Evolutionary conservation across 2,329 filamentous ascomycete genomes (phyloP).

Genomic region (Xylaria sp.): DNA sequence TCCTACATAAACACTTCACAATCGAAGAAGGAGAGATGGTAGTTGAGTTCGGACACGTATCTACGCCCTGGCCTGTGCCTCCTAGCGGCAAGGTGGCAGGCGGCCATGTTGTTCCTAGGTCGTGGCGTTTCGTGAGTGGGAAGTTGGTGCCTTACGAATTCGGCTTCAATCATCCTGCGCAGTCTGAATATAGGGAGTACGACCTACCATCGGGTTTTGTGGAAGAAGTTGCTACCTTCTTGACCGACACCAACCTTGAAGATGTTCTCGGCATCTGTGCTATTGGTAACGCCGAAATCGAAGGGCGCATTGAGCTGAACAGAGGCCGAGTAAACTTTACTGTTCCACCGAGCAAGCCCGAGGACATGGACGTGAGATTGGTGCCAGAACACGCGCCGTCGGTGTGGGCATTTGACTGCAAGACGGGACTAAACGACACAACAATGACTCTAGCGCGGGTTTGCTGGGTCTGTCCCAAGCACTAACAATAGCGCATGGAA

Average conservation of each 20-base stretch:
- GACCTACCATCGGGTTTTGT: constrained; percentile 11
- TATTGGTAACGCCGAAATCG: constrained; percentile 14
- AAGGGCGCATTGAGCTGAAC: constrained; percentile 22
- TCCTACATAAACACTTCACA: constrained; percentile 21
- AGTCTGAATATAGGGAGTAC: constrained; percentile 13
- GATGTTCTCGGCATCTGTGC: constrained; percentile 21
- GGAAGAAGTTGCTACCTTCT: constrained; percentile 14
- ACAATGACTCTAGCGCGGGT: constrained; percentile 20
- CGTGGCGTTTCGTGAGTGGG: constrained; percentile 15
- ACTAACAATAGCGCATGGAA: background rate
- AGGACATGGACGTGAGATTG: constrained; percentile 21
- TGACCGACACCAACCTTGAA: constrained; percentile 8
- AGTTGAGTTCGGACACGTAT: constrained; percentile 20
- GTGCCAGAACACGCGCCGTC: constrained; percentile 21
- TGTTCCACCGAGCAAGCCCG: constrained; percentile 19
- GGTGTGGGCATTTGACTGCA: constrained; percentile 23
- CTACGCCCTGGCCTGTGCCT: constrained; percentile 22
- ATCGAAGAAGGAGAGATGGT: constrained; percentile 20
- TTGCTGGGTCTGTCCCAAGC: constrained; percentile 19
- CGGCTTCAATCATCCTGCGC: constrained; percentile 22
- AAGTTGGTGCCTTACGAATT: constrained; percentile 17
- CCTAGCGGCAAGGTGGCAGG: constrained; percentile 17
- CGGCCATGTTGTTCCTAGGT: constrained; percentile 20
- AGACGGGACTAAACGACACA: constrained; percentile 15
- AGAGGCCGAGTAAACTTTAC: constrained; percentile 21